phyloP scores from a whole-genome alignment of 768 basidiomycete genomes.

The Paxillus ammoniavirescens region DNA sequence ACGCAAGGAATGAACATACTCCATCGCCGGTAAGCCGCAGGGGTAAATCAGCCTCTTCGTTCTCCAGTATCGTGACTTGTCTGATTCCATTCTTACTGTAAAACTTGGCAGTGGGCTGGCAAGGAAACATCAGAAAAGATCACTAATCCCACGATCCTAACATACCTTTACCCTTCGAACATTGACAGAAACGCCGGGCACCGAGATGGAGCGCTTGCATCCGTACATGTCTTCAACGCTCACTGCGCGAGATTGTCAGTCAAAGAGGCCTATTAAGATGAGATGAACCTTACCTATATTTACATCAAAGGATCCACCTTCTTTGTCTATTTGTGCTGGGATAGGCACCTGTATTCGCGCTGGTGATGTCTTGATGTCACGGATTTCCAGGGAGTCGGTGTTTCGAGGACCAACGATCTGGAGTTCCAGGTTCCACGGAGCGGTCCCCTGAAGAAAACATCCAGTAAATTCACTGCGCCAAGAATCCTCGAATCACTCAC shows the following conservation, averaged over 20 bases:
- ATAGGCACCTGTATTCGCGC: constrained; percentile 65
- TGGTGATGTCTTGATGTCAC: constrained; percentile 52
- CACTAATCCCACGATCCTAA: not conserved
- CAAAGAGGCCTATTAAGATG: constrained; percentile 1
- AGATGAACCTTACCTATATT: constrained; percentile 55
- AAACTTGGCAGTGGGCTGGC: constrained; percentile 83
- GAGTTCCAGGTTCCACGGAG: constrained; percentile 86
- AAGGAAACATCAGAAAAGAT: not conserved
- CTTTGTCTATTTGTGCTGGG: constrained; percentile 59
- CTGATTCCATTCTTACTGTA: constrained; percentile 64
- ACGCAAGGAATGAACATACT: constrained; percentile 44
- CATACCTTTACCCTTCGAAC: constrained; percentile 77
- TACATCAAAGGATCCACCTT: constrained; percentile 78
- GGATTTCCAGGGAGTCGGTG: constrained; percentile 56
- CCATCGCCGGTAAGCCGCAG: constrained; percentile 88
- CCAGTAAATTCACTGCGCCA: not conserved
- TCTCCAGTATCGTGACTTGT: constrained; percentile 66
- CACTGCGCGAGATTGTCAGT: constrained; percentile 40
- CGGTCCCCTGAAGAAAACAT: constrained; percentile 59
- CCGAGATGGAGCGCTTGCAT: constrained; percentile 74
- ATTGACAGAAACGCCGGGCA: constrained; percentile 79
- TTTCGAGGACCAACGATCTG: constrained; percentile 74
- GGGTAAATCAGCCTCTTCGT: constrained; percentile 70
- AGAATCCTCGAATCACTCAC: constrained; percentile 39
- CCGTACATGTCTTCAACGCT: constrained; percentile 87